A percentile compares a stretch with the other conserved stretches of the same genome.
Conservation (phyloP, 2,329 filamentous ascomycete genomes). For the Epichloe sibirici region DNA sequence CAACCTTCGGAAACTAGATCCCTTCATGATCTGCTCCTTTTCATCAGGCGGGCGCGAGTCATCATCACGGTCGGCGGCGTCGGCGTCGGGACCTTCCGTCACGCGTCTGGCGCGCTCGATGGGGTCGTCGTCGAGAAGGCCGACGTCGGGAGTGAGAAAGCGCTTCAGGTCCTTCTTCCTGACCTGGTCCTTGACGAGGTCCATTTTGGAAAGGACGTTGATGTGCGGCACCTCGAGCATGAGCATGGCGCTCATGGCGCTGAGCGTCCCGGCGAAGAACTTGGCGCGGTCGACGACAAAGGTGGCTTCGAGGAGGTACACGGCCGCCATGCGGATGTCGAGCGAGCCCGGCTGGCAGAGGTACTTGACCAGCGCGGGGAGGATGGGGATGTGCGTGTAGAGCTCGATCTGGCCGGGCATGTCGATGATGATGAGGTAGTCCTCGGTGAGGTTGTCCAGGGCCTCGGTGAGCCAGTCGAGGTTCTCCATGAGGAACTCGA, state of each 20-base stretch:
- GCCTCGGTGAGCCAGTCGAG: slow-evolving; percentile 82
- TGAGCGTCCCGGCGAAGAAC: slow-evolving; percentile 91
- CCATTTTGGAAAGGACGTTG: slow-evolving; percentile 96
- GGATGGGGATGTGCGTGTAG: slow-evolving; percentile 90
- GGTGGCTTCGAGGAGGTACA: slow-evolving; percentile 89
- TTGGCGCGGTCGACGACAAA: slow-evolving; percentile 94
- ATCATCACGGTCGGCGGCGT: slow-evolving; percentile 34
- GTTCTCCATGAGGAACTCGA: slow-evolving; percentile 91
- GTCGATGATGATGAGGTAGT: slow-evolving; percentile 95
- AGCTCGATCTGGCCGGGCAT: slow-evolving; percentile 99
- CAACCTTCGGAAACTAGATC: slow-evolving; percentile 67
- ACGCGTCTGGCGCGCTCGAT: slow-evolving; percentile 33
- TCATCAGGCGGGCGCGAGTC: slow-evolving; percentile 50
- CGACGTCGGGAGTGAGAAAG: slow-evolving; percentile 77
- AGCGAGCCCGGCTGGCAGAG: slow-evolving; percentile 67
- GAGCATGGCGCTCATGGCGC: slow-evolving; percentile 97
- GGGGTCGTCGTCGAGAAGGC: slow-evolving; percentile 70
- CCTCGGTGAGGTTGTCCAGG: slow-evolving; percentile 76
- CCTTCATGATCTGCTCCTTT: slow-evolving; percentile 62
- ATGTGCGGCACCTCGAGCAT: slow-evolving; percentile 96
- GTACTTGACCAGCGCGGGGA: slow-evolving; percentile 73
- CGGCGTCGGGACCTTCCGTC: slow-evolving; percentile 24
- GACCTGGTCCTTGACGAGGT: slow-evolving; percentile 82
- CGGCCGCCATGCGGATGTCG: slow-evolving; percentile 83
- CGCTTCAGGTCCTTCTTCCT: slow-evolving; percentile 78